These are phyloP conservation scores for Ophiostoma populinum DNA, from an alignment of 2,329 filamentous ascomycete genomes.

Conservation along the genomic window DNA sequence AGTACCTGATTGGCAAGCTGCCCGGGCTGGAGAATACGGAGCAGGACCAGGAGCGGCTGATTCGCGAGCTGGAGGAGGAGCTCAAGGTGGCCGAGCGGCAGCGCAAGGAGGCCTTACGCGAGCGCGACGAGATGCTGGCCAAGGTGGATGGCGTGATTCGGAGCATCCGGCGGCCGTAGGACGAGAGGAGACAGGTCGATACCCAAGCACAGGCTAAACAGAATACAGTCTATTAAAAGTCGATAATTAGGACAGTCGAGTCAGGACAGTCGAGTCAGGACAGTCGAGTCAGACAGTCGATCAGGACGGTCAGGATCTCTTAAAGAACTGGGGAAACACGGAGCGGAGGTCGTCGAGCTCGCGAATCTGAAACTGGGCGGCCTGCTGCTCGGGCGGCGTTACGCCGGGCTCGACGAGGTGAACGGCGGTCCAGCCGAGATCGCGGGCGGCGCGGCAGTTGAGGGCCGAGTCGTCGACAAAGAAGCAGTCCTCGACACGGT, in stretches of 20 bases:
- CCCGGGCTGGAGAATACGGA: conserved; percentile 68
- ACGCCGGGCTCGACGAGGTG: conserved; percentile 72
- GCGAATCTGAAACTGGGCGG: conserved; percentile 58
- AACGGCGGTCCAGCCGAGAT: conserved; percentile 69
- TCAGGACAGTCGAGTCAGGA: too few species aligned
- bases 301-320: too few species aligned
- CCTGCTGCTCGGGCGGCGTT: conserved; percentile 41
- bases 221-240: too few species aligned
- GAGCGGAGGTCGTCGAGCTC: conserved; percentile 57
- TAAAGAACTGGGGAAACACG: conserved; percentile 67
- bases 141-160: conserved; percentile 45
- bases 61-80: conserved; percentile 47
- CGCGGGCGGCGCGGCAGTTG: conserved; percentile 63
- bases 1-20: conserved; percentile 54
- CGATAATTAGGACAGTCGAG: too few species aligned
- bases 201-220: too few species aligned
- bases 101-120: conserved; percentile 43
- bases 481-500: conserved; percentile 56
- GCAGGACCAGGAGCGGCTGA: conserved; percentile 52
- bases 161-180: conserved; percentile 31
- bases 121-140: conserved; percentile 42
- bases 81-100: conserved; percentile 45
- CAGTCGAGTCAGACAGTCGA: too few species aligned
- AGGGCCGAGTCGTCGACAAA: conserved; percentile 86
- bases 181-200: too few species aligned